phyloP scores from a whole-genome alignment of 306 rosid species.

The Lathyrus aphaca region DNA sequence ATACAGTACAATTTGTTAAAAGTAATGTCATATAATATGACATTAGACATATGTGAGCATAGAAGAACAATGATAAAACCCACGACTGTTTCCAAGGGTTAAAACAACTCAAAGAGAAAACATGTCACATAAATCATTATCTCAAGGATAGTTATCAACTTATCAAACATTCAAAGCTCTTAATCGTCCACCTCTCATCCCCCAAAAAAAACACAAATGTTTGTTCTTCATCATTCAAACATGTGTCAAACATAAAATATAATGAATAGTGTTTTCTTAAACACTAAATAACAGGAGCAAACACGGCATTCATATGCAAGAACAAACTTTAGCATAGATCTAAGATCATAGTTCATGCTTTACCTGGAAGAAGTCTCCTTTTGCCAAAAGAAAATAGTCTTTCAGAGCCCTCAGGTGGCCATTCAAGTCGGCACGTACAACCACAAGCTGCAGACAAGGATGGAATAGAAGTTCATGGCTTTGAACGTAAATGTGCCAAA shows the following conservation, averaged over 20 bases:
- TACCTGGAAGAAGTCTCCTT: slow-evolving; percentile 99
- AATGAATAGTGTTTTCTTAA: slow-evolving; percentile 8
- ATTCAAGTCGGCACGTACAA: slow-evolving; percentile 92
- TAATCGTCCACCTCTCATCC: background rate
- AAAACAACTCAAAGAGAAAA: slow-evolving; percentile 16
- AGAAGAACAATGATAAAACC: slow-evolving; percentile 9
- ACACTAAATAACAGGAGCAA: background rate
- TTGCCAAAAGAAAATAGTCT: slow-evolving; percentile 94
- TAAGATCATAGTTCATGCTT: slow-evolving; percentile 40
- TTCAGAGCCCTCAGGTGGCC: slow-evolving; percentile 94
- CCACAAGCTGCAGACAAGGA: slow-evolving; percentile 82
- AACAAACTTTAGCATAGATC: slow-evolving; percentile 18
- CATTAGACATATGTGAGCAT: background rate
- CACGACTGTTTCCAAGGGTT: slow-evolving; percentile 24
- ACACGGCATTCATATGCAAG: slow-evolving; percentile 13
- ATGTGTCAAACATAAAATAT: slow-evolving; percentile 25
- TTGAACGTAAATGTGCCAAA: slow-evolving; percentile 35
- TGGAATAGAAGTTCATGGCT: slow-evolving; percentile 35
- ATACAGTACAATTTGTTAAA: background rate
- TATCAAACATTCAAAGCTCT: slow-evolving; percentile 17
- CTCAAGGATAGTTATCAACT: slow-evolving; percentile 21
- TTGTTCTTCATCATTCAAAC: slow-evolving; percentile 22
- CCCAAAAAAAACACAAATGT: background rate
- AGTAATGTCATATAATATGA: slow-evolving; percentile 6
- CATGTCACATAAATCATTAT: slow-evolving; percentile 17